These are phyloP conservation scores for Amniculicola lignicola DNA, from an alignment of 495 filamentous ascomycete genomes.

Conservation along the genomic window DNA sequence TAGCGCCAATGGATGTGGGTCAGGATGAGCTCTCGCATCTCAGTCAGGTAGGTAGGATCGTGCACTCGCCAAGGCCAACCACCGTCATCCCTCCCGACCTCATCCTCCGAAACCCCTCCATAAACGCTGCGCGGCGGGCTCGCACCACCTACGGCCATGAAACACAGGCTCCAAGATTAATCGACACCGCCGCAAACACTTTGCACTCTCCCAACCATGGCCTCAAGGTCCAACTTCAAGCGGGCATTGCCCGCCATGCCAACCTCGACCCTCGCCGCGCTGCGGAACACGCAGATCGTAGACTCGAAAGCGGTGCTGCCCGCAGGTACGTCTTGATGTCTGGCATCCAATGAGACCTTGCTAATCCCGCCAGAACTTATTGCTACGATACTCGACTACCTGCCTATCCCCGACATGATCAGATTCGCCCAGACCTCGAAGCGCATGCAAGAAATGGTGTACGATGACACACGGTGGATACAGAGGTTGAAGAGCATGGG, in stretches of 20 bases:
- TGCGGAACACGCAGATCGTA: slow-evolving; percentile 73
- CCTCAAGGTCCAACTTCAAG: slow-evolving; percentile 62
- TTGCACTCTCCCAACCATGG: slow-evolving; percentile 7
- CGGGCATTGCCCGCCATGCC: slow-evolving; percentile 52
- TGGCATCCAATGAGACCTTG: not conserved
- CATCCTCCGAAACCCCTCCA: too few species aligned
- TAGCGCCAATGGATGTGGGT: too few species aligned
- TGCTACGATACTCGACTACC: slow-evolving; percentile 80
- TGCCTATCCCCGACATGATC: slow-evolving; percentile 78
- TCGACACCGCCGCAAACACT: too few species aligned
- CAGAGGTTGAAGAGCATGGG: slow-evolving; percentile 77
- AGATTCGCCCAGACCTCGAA: slow-evolving; percentile 83
- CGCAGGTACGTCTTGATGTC: slow-evolving; percentile 55
- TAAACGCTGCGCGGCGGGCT: too few species aligned
- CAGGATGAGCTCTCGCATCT: too few species aligned
- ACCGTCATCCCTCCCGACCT: too few species aligned
- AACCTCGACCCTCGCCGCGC: slow-evolving; percentile 64
- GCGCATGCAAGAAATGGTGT: slow-evolving; percentile 95
- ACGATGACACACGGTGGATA: slow-evolving; percentile 96
- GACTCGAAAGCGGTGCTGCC: slow-evolving; percentile 72
- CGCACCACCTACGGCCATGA: too few species aligned
- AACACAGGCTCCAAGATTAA: too few species aligned
- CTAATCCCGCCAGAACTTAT: slow-evolving; percentile 69
- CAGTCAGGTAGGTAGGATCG: too few species aligned
- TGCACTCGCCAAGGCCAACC: too few species aligned